Percentiles rank a stretch among this genome's conserved stretches.
Evolutionary conservation across 2,329 filamentous ascomycete genomes (phyloP).

Genomic region (Cephalotrichum gorgonifer): DNA sequence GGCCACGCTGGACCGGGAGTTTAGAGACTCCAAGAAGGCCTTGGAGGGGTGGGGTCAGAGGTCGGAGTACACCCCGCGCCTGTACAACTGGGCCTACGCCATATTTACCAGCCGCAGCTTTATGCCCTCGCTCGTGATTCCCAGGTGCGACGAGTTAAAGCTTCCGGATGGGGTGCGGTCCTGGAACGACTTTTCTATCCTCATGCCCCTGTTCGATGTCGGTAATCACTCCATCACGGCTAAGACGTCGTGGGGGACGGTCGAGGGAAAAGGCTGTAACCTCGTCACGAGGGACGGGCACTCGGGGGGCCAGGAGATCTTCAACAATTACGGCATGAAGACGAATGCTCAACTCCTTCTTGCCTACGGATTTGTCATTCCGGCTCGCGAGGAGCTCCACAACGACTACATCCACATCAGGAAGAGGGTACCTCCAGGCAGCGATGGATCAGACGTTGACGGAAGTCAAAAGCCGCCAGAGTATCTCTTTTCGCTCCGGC

Average conservation of each 20-base stretch:
- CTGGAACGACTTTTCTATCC: slow-evolving; percentile 52
- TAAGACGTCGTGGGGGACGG: slow-evolving; percentile 44
- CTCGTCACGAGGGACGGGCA: slow-evolving; percentile 33
- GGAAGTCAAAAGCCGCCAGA: slow-evolving; percentile 18
- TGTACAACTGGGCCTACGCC: slow-evolving; percentile 56
- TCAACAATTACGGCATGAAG: slow-evolving; percentile 65
- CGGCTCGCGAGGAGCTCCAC: slow-evolving; percentile 35
- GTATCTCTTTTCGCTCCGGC: slow-evolving; percentile 42
- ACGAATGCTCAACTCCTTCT: slow-evolving; percentile 62
- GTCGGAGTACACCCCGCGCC: slow-evolving; percentile 29
- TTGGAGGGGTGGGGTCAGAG: slow-evolving; percentile 20
- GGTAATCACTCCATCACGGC: slow-evolving; percentile 59
- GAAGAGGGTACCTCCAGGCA: slow-evolving; percentile 22
- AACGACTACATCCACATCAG: slow-evolving; percentile 51
- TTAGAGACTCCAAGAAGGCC: slow-evolving; percentile 27
- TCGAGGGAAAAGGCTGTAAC: slow-evolving; percentile 32
- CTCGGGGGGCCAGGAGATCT: slow-evolving; percentile 42
- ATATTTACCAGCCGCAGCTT: slow-evolving; percentile 59
- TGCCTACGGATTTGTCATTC: slow-evolving; percentile 52
- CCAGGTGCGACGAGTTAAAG: slow-evolving; percentile 18
- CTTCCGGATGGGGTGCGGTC: slow-evolving; percentile 19
- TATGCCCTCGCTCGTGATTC: slow-evolving; percentile 46
- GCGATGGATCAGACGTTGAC: background rate
- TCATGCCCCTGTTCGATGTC: slow-evolving; percentile 62
- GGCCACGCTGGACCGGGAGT: slow-evolving; percentile 33